Base-by-base conservation (phyloP, 495 filamentous ascomycete species). In the Hypoxylon fuscum region DNA sequence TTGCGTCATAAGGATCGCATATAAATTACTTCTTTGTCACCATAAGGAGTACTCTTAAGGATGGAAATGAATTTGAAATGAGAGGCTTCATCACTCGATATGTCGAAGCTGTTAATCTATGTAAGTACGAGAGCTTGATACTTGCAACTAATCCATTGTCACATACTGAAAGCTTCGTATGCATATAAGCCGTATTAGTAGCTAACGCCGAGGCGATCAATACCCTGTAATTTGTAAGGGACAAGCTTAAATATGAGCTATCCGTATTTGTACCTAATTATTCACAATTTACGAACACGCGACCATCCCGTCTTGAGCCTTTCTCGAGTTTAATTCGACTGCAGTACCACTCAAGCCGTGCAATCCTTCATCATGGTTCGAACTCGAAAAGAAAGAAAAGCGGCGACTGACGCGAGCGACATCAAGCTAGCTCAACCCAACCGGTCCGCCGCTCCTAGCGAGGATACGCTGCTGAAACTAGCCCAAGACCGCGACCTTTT, bases 381-480 rank as follows among this genome's bases (percentile, higher is more conserved):
- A 54, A 79, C 74, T 59, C 76, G 76, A 49, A 79, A 72, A 70
- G 78, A 83, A 66, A 74, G 72, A 74, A 74, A 82, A 47, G 74
- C 76, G 20, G 75, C 69, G 37, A 71, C 72, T 27, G 73, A 81
- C 41, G 75, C 69, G 37, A 71, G 72, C 31, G 73, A 81, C 41
- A 76, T 89, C 70, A 82, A 83, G 48, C 81, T 90, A 25, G 68
- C 69, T 32, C 81, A 87, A 11, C 86, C 87, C 25, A 84, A 89
- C 67, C 79, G 85, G 48, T 78, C 75, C 21, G 77, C 66, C n/a
- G 77, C 59, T 22, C 82, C 80, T 18, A 81, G 75, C 40, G 74
- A 81, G 45, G 76, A 83, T 58, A 91, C 89, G 0, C 77, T 92
- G 23, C 76, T 90, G 12, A 77, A 90, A 41, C 48, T 91, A 14